Conservation (phyloP, 768 basidiomycete species). For the Suillus subluteus region DNA sequence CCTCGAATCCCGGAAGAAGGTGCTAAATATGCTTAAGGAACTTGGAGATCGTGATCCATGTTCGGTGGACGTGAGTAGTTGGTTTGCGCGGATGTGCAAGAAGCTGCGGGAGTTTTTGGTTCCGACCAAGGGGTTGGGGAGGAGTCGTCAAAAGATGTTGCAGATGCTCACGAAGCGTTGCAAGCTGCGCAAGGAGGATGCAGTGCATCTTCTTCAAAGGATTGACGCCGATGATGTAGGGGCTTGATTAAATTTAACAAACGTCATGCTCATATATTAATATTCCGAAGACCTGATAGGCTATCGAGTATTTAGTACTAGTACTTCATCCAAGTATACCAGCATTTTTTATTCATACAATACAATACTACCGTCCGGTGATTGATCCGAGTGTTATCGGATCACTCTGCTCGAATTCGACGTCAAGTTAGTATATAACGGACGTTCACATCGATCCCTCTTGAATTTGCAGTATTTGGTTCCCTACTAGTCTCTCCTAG, state of each 20-base stretch:
- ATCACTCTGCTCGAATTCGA: not conserved
- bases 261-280: not conserved
- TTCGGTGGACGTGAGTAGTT: not conserved
- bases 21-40: constrained; percentile 24
- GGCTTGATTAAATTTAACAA: not conserved
- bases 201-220: constrained; percentile 25
- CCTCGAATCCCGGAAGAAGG: constrained; percentile 22
- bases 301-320: too few relatives aligned
- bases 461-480: not conserved
- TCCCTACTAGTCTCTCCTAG: not conserved
- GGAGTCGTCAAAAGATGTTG: constrained; percentile 6
- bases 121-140: not conserved
- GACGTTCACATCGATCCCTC: not conserved
- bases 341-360: too few relatives aligned
- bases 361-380: not conserved
- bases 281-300: too few relatives aligned
- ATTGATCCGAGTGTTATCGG: not conserved
- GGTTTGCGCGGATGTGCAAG: constrained; percentile 4
- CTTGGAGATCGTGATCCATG: not conserved
- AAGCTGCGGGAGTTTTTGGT: constrained; percentile 1
- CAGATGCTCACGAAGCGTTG: constrained; percentile 32
- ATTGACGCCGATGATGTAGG: constrained; percentile 10
- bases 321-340: too few relatives aligned
- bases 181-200: constrained; percentile 22
- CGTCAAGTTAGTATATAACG: not conserved